Evolutionary conservation across 331 rosid species (phyloP), one percentile per base, ranked within the genome.

Genomic region (Ulmus americana): DNA sequence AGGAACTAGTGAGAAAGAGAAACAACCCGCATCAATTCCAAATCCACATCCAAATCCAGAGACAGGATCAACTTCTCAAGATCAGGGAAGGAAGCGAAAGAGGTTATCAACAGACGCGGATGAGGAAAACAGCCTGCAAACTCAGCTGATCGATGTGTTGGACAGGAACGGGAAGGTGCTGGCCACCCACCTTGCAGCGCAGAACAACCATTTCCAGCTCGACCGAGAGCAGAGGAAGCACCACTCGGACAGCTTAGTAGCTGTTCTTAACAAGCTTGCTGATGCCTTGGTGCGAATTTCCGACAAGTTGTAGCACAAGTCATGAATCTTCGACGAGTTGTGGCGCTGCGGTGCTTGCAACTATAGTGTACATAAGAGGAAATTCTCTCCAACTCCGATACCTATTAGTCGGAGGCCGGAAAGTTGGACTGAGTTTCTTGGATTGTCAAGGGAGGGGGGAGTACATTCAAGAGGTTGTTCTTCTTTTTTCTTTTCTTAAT

Each of bases 221-320:
- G 95, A 90, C 60, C 76, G 91, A 10, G 91, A 90, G 74, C 99
- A 87, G 79, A 84, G 90, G 81, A 92, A 82, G 62, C 83, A 79
- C 76, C 86, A 89, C 57, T 79, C 88, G 3, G 83, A 76, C 63
- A 83, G 74, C 76, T 61, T 94, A 53, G 86, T 94, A 64, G 77
- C 87, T 48, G 99, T 94, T 15, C 91, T 94, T 48, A 84, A 87
- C 71, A 94, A 87, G 87, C 87, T 94, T 59, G 99, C 99, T 51
- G 91, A 82, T 71, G 97, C 99, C 57, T 74, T 90, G 63, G 87
- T 89, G 39, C 80, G 96, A 79, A 90, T 94, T 74, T 95, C 98
- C 16, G 97, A 92, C 74, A 92, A 89, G 82, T 71, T 85, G 74
- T 92, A 87, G 87, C 59, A 67, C 67, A 71, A 49, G 63, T 57